These are phyloP conservation scores for Cinnamomum micranthum DNA, from an alignment of 164 flowering plant species.

Conservation along the genomic window DNA sequence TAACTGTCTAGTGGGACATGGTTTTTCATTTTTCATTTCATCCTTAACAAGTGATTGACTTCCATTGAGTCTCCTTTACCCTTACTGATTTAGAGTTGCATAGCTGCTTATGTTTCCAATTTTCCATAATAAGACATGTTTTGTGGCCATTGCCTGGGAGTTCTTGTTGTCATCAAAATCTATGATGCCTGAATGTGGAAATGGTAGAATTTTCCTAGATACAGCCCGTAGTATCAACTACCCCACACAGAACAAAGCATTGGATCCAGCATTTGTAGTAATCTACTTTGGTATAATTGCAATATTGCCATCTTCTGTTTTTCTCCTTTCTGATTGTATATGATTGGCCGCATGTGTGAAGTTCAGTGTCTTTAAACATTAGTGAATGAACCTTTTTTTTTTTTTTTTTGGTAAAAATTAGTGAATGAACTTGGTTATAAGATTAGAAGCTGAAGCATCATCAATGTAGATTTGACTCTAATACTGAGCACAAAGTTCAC, in stretches of 20 bases:
- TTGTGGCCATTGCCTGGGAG: neutral
- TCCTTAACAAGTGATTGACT: slow-evolving; percentile 9
- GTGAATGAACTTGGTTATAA: no score
- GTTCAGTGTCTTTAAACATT: no score
- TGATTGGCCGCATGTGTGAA: neutral
- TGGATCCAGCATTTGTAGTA: neutral
- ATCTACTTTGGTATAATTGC: neutral
- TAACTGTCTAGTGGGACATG: slow-evolving; percentile 30
- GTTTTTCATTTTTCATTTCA: slow-evolving; percentile 2
- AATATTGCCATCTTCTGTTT: neutral
- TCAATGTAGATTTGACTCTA: neutral
- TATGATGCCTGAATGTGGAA: neutral
- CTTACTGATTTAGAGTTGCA: slow-evolving; percentile 2
- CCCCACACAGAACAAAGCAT: neutral
- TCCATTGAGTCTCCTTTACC: neutral
- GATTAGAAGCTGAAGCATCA: neutral
- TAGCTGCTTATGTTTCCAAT: neutral
- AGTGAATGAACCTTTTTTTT: no score
- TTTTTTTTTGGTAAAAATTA: no score
- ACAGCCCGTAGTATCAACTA: neutral
- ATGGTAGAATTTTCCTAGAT: neutral
- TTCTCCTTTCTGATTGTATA: neutral
- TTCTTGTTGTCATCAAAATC: neutral
- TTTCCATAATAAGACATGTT: neutral
- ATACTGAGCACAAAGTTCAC: neutral